Conservation (phyloP, 2,329 filamentous ascomycete species). For the Aspergillus thermomutatus region DNA sequence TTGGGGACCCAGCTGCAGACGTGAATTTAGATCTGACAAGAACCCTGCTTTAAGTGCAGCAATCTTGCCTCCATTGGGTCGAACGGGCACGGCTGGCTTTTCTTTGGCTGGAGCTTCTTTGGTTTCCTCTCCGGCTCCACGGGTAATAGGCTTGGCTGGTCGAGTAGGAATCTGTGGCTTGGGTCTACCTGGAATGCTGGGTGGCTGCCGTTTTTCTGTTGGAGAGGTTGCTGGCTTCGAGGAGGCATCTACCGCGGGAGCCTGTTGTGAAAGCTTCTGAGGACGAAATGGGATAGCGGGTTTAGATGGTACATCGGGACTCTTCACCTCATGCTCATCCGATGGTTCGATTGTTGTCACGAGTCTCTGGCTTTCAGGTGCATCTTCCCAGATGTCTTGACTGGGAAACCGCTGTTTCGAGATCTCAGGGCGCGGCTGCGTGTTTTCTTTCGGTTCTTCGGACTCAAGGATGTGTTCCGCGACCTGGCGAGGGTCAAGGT, state of each 20-base stretch:
- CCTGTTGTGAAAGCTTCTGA: slow-evolving; percentile 31
- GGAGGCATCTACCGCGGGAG: slow-evolving; percentile 29
- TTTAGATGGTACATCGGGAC: slow-evolving; percentile 31
- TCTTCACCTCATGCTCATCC: slow-evolving; percentile 51
- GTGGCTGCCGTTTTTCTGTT: slow-evolving; percentile 49
- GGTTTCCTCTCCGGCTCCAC: slow-evolving; percentile 28
- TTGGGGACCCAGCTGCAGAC: slow-evolving; percentile 81
- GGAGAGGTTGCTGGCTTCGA: slow-evolving; percentile 43
- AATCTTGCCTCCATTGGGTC: slow-evolving; percentile 80
- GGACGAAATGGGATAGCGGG: slow-evolving; percentile 34
- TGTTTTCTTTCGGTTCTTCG: slow-evolving; percentile 21
- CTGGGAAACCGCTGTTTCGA: slow-evolving; percentile 76
- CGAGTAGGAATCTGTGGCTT: slow-evolving; percentile 66
- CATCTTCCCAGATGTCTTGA: slow-evolving; percentile 91
- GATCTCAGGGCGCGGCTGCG: slow-evolving; percentile 49
- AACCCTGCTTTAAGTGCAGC: slow-evolving; percentile 87
- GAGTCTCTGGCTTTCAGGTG: slow-evolving; percentile 75
- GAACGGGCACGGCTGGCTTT: slow-evolving; percentile 80
- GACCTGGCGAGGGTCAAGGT: slow-evolving; percentile 35
- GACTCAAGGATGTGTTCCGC: slow-evolving; percentile 32
- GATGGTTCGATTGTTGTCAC: slow-evolving; percentile 63
- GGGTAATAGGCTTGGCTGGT: slow-evolving; percentile 52
- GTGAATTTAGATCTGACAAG: slow-evolving; percentile 87
- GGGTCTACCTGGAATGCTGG: slow-evolving; percentile 54
- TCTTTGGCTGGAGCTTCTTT: slow-evolving; percentile 52